These are phyloP conservation scores for Penicillium palitans DNA, from an alignment of 2,329 filamentous ascomycete species.

Conservation along the genomic window DNA sequence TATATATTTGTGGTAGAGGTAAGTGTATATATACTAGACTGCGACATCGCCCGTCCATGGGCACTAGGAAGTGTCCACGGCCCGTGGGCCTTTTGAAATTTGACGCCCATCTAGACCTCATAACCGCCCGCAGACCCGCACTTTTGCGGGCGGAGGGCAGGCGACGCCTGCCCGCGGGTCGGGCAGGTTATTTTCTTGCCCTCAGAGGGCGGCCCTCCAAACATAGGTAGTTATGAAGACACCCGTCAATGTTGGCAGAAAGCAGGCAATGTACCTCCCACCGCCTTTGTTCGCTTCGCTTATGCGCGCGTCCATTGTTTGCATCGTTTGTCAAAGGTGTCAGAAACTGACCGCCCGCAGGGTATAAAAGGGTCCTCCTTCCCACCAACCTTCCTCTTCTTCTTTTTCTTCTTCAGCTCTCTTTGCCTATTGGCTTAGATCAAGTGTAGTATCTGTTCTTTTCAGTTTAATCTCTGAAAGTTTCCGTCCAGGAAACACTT, in stretches of 20 bases:
- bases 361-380: neutral
- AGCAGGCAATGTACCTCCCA: neutral
- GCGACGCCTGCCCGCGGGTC: too few relatives aligned
- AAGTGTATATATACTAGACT: too few relatives aligned
- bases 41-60: too few relatives aligned
- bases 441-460: constrained; percentile 4
- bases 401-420: neutral
- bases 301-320: neutral
- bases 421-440: constrained; percentile 6
- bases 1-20: too few relatives aligned
- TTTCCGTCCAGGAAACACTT: neutral
- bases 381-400: neutral
- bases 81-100: too few relatives aligned
- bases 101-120: too few relatives aligned
- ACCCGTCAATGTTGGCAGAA: neutral
- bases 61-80: too few relatives aligned
- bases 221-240: too few relatives aligned
- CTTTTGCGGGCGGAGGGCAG: too few relatives aligned
- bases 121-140: too few relatives aligned
- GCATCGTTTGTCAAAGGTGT: neutral
- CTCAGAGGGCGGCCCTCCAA: too few relatives aligned
- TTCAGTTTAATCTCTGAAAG: constrained; percentile 1
- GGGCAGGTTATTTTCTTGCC: too few relatives aligned
- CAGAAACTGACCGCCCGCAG: neutral
- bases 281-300: neutral